Base-by-base conservation (phyloP, 2,329 filamentous ascomycete genomes). In the Calcarisporium arbuscula region DNA sequence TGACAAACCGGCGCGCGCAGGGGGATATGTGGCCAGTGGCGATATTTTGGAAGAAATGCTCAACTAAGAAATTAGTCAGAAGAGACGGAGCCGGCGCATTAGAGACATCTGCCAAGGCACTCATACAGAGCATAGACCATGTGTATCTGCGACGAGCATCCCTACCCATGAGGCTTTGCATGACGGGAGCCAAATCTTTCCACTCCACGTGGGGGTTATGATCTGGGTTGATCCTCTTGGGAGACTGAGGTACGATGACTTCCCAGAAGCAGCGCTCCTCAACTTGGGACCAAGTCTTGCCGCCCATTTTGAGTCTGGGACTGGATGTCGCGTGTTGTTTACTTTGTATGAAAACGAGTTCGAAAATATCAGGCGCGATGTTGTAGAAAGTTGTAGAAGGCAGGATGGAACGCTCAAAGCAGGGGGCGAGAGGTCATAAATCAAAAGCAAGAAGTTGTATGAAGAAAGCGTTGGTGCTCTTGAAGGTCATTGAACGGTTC, bases 251-350 rank as follows among this genome's bases (percentile, higher is more conserved):
- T 2, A 69, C 46, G 18, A 62, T 48, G 4, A 44, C 42, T 8
- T 51, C 50, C 72, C 71, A 76, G 46, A 73, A 74, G 41, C 64
- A 51, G 2, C 45, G 36, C 49, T 76, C 72, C 40, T 76, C 72
- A 1, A 60, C 50, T 0, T 38, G 38, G 1, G 65, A 62, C 72
- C 72, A 76, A 5, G 63, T 52, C 41, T 64, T 72, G 17, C 69
- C 70, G 5, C 64, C 68, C 70, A 75, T 72, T 17, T 18, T 60
- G 30, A 15, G 19, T 11, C 8, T 14, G 4, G 9, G 7, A n/a
- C n/a, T n/a, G n/a, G n/a, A n/a, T n/a, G n/a, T n/a, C n/a, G n/a
- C n/a, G n/a, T n/a, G n/a, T n/a, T n/a, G n/a, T n/a, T n/a, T n/a
- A n/a, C n/a, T n/a, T n/a, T n/a, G n/a, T n/a, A n/a, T n/a, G n/a